Base-by-base conservation (phyloP, 208 protist species). In the Borovskyia barvae region DNA sequence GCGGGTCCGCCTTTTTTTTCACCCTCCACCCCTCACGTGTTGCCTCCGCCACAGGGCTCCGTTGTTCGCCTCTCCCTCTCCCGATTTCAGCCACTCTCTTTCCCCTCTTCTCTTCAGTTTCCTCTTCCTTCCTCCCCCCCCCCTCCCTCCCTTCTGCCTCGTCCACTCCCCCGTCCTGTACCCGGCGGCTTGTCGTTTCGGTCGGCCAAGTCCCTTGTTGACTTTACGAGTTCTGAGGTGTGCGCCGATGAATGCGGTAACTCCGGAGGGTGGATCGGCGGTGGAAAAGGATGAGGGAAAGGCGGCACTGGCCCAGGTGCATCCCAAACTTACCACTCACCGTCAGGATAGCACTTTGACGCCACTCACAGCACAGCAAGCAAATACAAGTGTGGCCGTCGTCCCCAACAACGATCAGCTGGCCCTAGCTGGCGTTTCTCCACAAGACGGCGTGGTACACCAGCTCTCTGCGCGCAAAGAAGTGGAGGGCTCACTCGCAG, bases 241-340 rank as follows among this genome's bases (percentile, higher is more conserved):
- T n/a, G n/a, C n/a, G n/a, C n/a, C n/a, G n/a, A n/a, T n/a, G n/a
- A n/a, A n/a, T n/a, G n/a, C n/a, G n/a, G n/a, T n/a, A n/a, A n/a
- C n/a, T n/a, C n/a, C n/a, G n/a, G n/a, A n/a, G n/a, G n/a, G n/a
- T n/a, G n/a, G n/a, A n/a, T n/a, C n/a, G n/a, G n/a, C n/a, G n/a
- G n/a, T n/a, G n/a, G n/a, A n/a, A n/a, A n/a, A n/a, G n/a, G n/a
- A n/a, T n/a, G n/a, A n/a, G n/a, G n/a, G n/a, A n/a, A n/a, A n/a
- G n/a, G n/a, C n/a, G n/a, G n/a, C n/a, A n/a, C 6, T 9, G 19
- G 12, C 28, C 25, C n/a, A n/a, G n/a, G 40, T 85, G n/a, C 77
- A 88, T 52, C 71, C 81, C 20, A 88, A 80, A 54, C 67, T 88
- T 8, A 75, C 75, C 58, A 84, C 81, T 1, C 66, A 77, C 55